phyloP scores from a whole-genome alignment of 495 filamentous ascomycete genomes.

The Amphirosellinia nigrospora region DNA sequence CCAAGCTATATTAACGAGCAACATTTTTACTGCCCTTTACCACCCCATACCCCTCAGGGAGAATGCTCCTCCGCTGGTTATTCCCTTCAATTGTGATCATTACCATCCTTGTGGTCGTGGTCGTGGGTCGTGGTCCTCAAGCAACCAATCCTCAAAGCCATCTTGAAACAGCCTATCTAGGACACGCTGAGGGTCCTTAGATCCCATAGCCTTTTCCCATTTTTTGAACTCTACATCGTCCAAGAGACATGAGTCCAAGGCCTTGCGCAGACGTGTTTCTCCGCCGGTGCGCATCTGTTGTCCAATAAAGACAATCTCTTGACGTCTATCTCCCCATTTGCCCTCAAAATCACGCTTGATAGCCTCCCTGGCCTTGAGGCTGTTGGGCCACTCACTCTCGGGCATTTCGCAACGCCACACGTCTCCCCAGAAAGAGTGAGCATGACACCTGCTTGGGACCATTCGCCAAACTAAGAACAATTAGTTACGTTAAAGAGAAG shows the following conservation, averaged over 20 bases:
- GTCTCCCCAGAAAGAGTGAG: slow-evolving; percentile 60
- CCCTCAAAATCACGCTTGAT: slow-evolving; percentile 42
- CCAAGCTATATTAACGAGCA: not conserved
- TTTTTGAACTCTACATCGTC: slow-evolving; percentile 54
- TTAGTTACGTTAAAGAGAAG: slow-evolving; percentile 4
- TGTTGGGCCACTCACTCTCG: slow-evolving; percentile 48
- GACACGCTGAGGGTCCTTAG: slow-evolving; percentile 43
- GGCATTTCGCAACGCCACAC: slow-evolving; percentile 60
- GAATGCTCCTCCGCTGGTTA: too few relatives aligned
- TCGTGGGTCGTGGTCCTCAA: slow-evolving; percentile 46
- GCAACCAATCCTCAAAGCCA: slow-evolving; percentile 64
- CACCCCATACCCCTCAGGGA: too few relatives aligned
- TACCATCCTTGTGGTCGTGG: slow-evolving; percentile 7
- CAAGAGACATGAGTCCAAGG: slow-evolving; percentile 59
- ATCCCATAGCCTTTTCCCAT: slow-evolving; percentile 59
- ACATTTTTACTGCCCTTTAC: not conserved
- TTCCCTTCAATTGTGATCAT: not conserved
- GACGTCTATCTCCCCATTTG: slow-evolving; percentile 63
- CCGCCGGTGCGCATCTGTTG: slow-evolving; percentile 50
- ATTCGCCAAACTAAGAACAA: slow-evolving; percentile 51
- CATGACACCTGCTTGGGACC: slow-evolving; percentile 67
- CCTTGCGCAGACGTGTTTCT: slow-evolving; percentile 42
- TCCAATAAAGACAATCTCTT: slow-evolving; percentile 67
- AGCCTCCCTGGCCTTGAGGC: slow-evolving; percentile 27
- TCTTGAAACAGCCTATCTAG: slow-evolving; percentile 57